These are phyloP conservation scores for Chlorophyllum brunneum DNA, from an alignment of 768 basidiomycete genomes.

Conservation along the genomic window DNA sequence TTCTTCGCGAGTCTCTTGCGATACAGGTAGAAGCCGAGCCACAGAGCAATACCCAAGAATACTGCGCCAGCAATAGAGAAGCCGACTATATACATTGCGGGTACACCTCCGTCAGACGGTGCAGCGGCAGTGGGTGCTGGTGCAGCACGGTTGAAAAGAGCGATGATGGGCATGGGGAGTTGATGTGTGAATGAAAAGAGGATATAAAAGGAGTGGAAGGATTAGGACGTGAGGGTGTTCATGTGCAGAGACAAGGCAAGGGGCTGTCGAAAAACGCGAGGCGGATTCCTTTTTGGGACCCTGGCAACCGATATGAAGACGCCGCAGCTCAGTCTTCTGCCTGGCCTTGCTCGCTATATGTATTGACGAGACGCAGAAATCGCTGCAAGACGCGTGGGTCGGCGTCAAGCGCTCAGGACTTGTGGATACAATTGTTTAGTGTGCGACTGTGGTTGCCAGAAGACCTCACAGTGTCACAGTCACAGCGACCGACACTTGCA, in stretches of 20 bases:
- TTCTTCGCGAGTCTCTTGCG: constrained; percentile 36
- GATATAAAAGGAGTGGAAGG: neutral
- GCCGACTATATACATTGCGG: constrained; percentile 43
- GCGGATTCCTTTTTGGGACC: neutral
- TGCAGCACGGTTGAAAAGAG: constrained; percentile 1
- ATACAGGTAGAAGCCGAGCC: constrained; percentile 38
- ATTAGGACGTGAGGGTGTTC: neutral
- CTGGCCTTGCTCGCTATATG: too few relatives aligned
- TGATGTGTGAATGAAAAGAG: neutral
- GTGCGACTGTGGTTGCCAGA: constrained; percentile 9
- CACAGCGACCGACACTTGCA: neutral
- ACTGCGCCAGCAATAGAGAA: constrained; percentile 44
- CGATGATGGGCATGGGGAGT: constrained; percentile 9
- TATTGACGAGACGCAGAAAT: too few relatives aligned
- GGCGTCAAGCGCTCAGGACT: too few relatives aligned
- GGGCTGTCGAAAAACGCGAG: neutral
- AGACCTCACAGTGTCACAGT: neutral
- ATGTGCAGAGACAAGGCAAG: neutral
- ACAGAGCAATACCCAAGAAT: constrained; percentile 33
- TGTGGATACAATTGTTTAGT: too few relatives aligned
- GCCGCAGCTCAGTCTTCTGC: too few relatives aligned
- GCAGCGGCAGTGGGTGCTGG: neutral
- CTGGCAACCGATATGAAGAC: too few relatives aligned
- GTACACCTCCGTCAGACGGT: constrained; percentile 13
- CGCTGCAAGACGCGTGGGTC: too few relatives aligned